phyloP scores from a whole-genome alignment of 331 rosid species.

The Malus hybrid region DNA sequence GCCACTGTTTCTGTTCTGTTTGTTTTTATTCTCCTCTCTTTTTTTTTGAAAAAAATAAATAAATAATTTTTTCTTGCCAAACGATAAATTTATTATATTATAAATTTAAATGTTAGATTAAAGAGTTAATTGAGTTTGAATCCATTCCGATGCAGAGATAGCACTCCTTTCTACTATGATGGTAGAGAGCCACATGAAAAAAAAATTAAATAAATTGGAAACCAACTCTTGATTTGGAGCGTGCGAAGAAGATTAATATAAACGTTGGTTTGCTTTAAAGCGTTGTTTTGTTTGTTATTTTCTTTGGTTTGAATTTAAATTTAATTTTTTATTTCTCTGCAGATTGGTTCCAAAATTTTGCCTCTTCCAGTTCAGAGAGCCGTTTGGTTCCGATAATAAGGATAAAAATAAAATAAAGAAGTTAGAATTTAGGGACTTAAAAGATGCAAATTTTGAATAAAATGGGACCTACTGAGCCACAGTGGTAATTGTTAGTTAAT shows the following conservation, averaged over 20 bases:
- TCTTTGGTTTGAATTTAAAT: not conserved
- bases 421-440: no score
- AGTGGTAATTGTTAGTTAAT: not conserved
- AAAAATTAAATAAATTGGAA: not conserved
- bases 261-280: slow-evolving; percentile 17
- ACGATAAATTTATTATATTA: no score
- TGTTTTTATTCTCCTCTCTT: not conserved
- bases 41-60: no score
- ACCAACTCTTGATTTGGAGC: not conserved
- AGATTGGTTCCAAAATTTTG: no score
- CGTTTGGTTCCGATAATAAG: slow-evolving; percentile 32
- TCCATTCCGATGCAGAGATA: fast-evolving
- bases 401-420: no score
- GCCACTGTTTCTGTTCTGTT: not conserved
- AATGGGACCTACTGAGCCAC: not conserved
- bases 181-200: no score
- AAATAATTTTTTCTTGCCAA: fast-evolving
- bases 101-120: no score
- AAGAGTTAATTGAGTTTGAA: no score
- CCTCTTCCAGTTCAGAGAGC: slow-evolving; percentile 15
- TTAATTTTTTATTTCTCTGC: not conserved
- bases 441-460: not conserved
- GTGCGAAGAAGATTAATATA: not conserved
- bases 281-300: not conserved
- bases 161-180: fast-evolving